Percentiles rank a stretch among this genome's conserved stretches.
Evolutionary conservation across 495 filamentous ascomycete genomes (phyloP).

Genomic region (Emericellopsis terricola): DNA sequence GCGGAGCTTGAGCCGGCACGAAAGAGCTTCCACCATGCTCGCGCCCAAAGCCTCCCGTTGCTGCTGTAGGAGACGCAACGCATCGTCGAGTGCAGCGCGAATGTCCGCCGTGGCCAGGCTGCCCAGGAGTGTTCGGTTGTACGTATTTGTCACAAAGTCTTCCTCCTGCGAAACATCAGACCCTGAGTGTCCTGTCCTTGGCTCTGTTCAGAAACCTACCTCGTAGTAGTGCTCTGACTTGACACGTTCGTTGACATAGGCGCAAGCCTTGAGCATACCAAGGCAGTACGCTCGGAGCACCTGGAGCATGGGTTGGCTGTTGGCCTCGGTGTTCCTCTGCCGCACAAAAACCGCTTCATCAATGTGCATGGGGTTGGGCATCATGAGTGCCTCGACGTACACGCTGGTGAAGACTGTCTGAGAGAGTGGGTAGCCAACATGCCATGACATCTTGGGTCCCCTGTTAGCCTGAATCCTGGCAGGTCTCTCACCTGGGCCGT

Average conservation of each 20-base stretch:
- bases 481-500: conserved; percentile 5
- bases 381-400: conserved; percentile 73
- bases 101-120: conserved; percentile 38
- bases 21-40: conserved; percentile 39
- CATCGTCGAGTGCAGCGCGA: conserved; percentile 38
- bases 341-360: conserved; percentile 51
- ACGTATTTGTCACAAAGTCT: conserved; percentile 84
- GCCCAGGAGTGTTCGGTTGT: conserved; percentile 58
- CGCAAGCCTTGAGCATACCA: conserved; percentile 66
- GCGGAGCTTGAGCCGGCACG: conserved; percentile 44
- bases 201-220: conserved; percentile 26
- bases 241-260: conserved; percentile 57
- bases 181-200: conserved; percentile 14
- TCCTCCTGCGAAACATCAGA: conserved; percentile 80
- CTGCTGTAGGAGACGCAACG: conserved; percentile 33
- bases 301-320: conserved; percentile 33
- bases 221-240: conserved; percentile 73
- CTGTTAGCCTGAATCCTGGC: background rate
- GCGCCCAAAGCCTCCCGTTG: conserved; percentile 23
- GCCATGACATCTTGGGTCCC: conserved; percentile 71
- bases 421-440: conserved; percentile 81
- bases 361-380: conserved; percentile 44
- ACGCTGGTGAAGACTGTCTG: conserved; percentile 91
- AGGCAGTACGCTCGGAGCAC: conserved; percentile 78
- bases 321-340: conserved; percentile 8